These are phyloP conservation scores for Cadophora sp. DNA, from an alignment of 2,329 filamentous ascomycete species.

Conservation along the genomic window DNA sequence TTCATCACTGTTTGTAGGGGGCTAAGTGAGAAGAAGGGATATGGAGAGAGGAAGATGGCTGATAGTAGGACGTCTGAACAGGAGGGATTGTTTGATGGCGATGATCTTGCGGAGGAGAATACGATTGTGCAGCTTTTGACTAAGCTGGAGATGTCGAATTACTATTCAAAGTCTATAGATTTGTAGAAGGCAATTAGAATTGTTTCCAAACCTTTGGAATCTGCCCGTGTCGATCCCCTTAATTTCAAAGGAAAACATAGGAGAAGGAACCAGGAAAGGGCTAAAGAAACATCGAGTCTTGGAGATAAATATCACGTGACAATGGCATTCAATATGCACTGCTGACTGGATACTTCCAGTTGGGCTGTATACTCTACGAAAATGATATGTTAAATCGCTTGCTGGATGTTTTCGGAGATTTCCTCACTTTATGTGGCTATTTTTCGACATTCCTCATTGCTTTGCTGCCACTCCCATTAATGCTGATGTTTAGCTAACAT, in stretches of 20 bases:
- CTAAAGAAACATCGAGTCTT: too few relatives aligned
- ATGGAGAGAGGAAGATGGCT: constrained; percentile 42
- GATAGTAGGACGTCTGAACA: constrained; percentile 41
- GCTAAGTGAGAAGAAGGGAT: constrained; percentile 66
- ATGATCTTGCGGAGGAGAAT: constrained; percentile 56
- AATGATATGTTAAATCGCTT: too few relatives aligned
- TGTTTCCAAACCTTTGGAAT: too few relatives aligned
- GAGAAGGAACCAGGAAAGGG: too few relatives aligned
- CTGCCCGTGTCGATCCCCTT: too few relatives aligned
- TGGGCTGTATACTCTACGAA: too few relatives aligned
- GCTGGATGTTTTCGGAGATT: too few relatives aligned
- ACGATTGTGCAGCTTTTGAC: constrained; percentile 72
- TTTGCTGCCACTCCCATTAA: neutral
- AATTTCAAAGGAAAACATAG: too few relatives aligned
- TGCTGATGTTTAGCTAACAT: constrained; percentile 1
- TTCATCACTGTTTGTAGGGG: constrained; percentile 77
- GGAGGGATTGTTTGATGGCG: constrained; percentile 46
- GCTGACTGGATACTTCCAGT: too few relatives aligned
- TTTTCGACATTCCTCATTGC: neutral
- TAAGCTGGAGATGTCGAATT: constrained; percentile 73
- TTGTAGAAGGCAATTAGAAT: constrained; percentile 18
- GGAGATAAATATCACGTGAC: too few relatives aligned
- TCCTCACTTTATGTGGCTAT: too few relatives aligned
- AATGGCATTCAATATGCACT: too few relatives aligned
- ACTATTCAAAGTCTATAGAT: constrained; percentile 55